These are phyloP conservation scores for Aspergillus brasiliensis DNA, from an alignment of 2,329 filamentous ascomycete species.

Conservation along the genomic window DNA sequence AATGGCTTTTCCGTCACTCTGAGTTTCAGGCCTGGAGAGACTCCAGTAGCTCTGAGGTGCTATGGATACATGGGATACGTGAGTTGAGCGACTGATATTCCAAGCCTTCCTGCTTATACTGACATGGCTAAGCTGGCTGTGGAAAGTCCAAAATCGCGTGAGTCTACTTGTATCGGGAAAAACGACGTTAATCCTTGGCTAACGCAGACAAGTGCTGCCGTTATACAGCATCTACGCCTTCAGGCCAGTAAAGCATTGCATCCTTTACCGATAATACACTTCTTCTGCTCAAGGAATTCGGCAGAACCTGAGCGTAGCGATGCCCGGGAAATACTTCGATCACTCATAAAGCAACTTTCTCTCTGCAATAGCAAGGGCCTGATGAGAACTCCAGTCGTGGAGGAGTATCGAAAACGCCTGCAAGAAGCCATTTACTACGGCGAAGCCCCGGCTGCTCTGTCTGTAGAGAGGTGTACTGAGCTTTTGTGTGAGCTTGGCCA, in stretches of 20 bases:
- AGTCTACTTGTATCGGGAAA: background rate
- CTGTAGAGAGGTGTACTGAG: background rate
- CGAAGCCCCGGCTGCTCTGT: background rate
- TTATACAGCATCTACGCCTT: background rate
- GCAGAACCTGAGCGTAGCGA: background rate
- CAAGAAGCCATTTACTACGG: background rate
- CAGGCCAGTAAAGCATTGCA: too few species aligned
- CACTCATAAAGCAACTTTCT: background rate
- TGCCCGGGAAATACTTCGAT: background rate
- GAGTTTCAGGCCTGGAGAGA: background rate
- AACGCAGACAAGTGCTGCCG: background rate
- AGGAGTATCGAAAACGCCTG: background rate
- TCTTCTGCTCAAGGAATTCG: background rate
- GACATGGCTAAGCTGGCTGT: background rate
- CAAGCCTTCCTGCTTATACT: background rate
- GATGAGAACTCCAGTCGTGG: background rate
- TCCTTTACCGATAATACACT: background rate
- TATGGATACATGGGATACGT: background rate
- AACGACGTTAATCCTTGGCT: background rate
- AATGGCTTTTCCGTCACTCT: background rate
- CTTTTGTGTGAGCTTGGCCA: background rate
- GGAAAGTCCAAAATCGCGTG: background rate
- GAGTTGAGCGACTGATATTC: background rate
- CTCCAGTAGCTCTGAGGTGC: background rate
- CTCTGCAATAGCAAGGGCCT: too few species aligned